phyloP scores from a whole-genome alignment of 2,329 filamentous ascomycete species.

The Huntiella decipiens region DNA sequence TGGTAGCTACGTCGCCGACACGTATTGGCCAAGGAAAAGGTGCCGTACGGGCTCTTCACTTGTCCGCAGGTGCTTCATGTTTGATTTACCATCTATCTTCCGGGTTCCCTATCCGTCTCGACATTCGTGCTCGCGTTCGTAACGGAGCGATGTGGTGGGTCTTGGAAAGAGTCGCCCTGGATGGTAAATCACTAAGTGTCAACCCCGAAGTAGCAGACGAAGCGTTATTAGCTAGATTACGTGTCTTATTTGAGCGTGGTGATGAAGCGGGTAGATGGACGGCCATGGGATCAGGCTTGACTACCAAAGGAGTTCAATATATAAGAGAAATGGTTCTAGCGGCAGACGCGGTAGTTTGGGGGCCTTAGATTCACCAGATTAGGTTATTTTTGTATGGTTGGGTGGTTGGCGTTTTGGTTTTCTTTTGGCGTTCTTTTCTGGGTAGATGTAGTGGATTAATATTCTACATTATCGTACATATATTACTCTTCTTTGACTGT shows the following conservation, averaged over 20 bases:
- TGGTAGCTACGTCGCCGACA: slow-evolving; percentile 13
- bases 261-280: slow-evolving; percentile 14
- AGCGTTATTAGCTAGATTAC: slow-evolving; percentile 2
- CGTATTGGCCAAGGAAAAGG: slow-evolving; percentile 25
- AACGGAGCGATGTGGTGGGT: slow-evolving; percentile 33
- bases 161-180: slow-evolving; percentile 21
- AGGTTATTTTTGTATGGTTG: slow-evolving; percentile 1
- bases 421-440: background rate
- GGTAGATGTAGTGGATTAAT: background rate
- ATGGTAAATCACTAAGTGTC: slow-evolving; percentile 8
- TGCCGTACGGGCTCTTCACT: slow-evolving; percentile 30
- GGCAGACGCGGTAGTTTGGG: slow-evolving; percentile 11
- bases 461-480: no score
- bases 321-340: slow-evolving; percentile 11
- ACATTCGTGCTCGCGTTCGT: slow-evolving; percentile 23
- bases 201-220: slow-evolving; percentile 3
- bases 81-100: slow-evolving; percentile 31
- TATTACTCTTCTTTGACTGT: background rate
- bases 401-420: background rate
- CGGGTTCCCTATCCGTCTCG: slow-evolving; percentile 28
- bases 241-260: background rate
- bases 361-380: background rate
- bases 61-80: slow-evolving; percentile 36
- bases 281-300: slow-evolving; percentile 14
- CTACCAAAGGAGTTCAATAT: slow-evolving; percentile 8